These are phyloP conservation scores for Xylariaceae sp. DNA, from an alignment of 2,329 filamentous ascomycete species.

Conservation along the genomic window DNA sequence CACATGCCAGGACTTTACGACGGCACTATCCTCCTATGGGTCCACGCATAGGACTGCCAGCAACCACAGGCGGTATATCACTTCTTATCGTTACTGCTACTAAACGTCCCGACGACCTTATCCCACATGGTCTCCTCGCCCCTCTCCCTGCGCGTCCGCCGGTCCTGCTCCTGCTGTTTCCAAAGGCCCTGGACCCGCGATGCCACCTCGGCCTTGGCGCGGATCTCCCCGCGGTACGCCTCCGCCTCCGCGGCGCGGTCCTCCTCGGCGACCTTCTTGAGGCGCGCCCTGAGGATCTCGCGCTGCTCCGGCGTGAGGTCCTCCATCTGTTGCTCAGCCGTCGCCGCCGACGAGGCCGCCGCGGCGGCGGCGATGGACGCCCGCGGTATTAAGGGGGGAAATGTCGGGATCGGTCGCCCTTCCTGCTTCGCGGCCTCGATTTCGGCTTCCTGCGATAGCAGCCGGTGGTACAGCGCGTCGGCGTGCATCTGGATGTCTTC, in stretches of 20 bases:
- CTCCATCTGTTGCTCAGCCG: conserved; percentile 23
- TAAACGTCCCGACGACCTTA: conserved; percentile 40
- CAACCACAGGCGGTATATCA: neutral
- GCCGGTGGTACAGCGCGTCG: conserved; percentile 84
- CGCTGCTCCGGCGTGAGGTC: conserved; percentile 52
- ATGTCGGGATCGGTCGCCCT: conserved; percentile 60
- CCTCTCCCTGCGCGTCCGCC: conserved; percentile 59
- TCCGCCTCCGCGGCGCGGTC: conserved; percentile 66
- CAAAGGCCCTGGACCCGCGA: conserved; percentile 57
- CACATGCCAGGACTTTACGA: too few relatives aligned
- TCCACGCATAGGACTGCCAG: neutral
- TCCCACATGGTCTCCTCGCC: conserved; percentile 53
- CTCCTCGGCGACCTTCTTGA: conserved; percentile 59
- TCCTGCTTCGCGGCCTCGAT: conserved; percentile 70
- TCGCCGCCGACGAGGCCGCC: conserved; percentile 12
- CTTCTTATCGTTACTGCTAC: conserved; percentile 19
- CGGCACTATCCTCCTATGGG: too few relatives aligned
- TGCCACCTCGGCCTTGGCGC: conserved; percentile 63
- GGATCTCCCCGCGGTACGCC: conserved; percentile 64
- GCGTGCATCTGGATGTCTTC: conserved; percentile 96
- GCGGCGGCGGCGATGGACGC: conserved; percentile 26
- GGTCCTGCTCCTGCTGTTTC: conserved; percentile 56
- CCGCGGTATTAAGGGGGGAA: conserved; percentile 57
- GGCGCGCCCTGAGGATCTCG: conserved; percentile 54
- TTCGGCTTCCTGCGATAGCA: conserved; percentile 78